Percentiles rank a stretch among this genome's conserved stretches.
These are phyloP conservation scores for Trichoderma virens DNA, from an alignment of 495 filamentous ascomycete species.

Conservation along the genomic window DNA sequence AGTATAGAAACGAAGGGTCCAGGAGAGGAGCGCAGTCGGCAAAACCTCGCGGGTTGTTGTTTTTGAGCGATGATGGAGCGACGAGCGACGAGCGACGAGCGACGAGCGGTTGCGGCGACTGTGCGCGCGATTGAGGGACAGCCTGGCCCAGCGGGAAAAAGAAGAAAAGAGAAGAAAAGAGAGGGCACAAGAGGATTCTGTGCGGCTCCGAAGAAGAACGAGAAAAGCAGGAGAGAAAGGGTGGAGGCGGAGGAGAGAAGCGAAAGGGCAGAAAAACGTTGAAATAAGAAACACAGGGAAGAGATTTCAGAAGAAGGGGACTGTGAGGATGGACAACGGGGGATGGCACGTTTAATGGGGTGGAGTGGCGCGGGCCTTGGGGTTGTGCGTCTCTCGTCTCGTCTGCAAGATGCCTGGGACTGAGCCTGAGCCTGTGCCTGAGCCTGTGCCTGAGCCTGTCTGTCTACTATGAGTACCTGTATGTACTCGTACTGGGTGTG, in stretches of 20 bases:
- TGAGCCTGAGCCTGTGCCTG: too few species aligned
- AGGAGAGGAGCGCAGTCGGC: background rate
- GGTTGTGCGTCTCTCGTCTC: background rate
- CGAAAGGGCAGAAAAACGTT: conserved; percentile 9
- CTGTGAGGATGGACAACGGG: conserved; percentile 2
- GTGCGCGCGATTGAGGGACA: conserved; percentile 2
- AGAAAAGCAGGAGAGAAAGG: conserved; percentile 20
- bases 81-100: background rate
- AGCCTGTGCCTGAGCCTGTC: too few species aligned
- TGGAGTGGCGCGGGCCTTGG: background rate
- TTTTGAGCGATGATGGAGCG: background rate
- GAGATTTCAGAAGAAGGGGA: conserved; percentile 21
- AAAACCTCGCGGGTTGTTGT: conserved; percentile 4
- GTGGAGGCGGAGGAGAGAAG: conserved; percentile 21
- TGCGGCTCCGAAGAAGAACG: conserved; percentile 23
- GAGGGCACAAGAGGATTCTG: conserved; percentile 17
- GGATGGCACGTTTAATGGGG: conserved; percentile 10
- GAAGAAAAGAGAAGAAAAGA: background rate
- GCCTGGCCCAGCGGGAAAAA: background rate
- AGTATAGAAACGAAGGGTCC: background rate
- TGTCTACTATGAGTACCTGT: too few species aligned
- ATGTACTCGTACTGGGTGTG: too few species aligned
- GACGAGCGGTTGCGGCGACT: background rate
- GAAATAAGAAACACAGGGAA: conserved; percentile 19
- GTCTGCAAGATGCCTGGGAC: background rate